Evolutionary conservation across 2,329 filamentous ascomycete genomes (phyloP).

Genomic region (Xylaria sp.): DNA sequence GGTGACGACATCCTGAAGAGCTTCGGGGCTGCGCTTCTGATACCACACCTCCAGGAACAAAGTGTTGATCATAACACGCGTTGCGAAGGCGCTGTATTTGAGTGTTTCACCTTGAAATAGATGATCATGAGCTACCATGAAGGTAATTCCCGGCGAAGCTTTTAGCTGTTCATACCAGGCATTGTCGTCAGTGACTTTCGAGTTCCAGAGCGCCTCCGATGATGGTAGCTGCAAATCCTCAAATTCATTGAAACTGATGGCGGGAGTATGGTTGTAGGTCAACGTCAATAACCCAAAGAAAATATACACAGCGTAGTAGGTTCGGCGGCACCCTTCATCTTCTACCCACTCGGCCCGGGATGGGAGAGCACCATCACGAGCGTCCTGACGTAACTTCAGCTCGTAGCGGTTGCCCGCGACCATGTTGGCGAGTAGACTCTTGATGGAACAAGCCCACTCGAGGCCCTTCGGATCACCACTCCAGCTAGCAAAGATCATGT

Average conservation of each 20-base stretch:
- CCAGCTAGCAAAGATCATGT: slow-evolving; percentile 99
- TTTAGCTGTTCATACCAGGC: slow-evolving; percentile 85
- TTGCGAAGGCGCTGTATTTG: slow-evolving; percentile 95
- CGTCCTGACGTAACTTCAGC: slow-evolving; percentile 90
- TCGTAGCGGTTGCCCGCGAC: slow-evolving; percentile 97
- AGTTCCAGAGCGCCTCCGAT: slow-evolving; percentile 93
- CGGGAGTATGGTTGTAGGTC: slow-evolving; percentile 97
- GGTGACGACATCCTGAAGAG: slow-evolving; percentile 94
- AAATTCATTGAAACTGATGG: slow-evolving; percentile 98
- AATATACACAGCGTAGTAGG: slow-evolving; percentile 98
- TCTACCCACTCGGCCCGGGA: slow-evolving; percentile 93
- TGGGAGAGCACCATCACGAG: slow-evolving; percentile 79
- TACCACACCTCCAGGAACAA: slow-evolving; percentile 99
- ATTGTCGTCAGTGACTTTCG: slow-evolving; percentile 79
- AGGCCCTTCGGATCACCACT: slow-evolving; percentile 97
- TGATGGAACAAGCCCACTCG: slow-evolving; percentile 99
- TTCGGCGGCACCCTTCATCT: slow-evolving; percentile 94
- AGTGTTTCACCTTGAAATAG: slow-evolving; percentile 93
- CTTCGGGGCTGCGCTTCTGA: slow-evolving; percentile 97
- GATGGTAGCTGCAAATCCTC: slow-evolving; percentile 92
- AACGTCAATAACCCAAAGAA: slow-evolving; percentile 96
- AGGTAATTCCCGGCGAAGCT: slow-evolving; percentile 79
- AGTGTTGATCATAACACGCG: slow-evolving; percentile 98
- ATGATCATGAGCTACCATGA: slow-evolving; percentile 93
- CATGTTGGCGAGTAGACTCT: slow-evolving; percentile 98